These are phyloP conservation scores for Aquanectria penicillioides DNA, from an alignment of 2,329 filamentous ascomycete species.

Conservation along the genomic window DNA sequence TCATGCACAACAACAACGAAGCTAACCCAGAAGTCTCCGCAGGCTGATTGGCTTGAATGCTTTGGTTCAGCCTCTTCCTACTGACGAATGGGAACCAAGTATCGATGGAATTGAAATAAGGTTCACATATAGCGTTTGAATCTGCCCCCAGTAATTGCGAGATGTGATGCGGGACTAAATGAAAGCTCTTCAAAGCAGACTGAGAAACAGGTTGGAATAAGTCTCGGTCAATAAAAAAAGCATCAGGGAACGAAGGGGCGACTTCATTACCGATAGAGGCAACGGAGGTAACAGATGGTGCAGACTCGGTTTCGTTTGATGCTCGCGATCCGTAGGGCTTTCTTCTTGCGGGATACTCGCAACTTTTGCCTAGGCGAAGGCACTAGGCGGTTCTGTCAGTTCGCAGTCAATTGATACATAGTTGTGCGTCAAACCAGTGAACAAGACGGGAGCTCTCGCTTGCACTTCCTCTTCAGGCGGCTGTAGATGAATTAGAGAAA, in stretches of 20 bases:
- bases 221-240: background rate
- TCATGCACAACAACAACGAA: background rate
- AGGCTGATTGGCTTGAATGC: background rate
- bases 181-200: background rate
- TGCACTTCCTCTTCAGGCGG: slow-evolving; percentile 7
- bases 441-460: background rate
- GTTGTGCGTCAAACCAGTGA: background rate
- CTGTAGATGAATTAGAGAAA: background rate
- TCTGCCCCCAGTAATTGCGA: background rate
- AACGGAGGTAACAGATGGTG: background rate
- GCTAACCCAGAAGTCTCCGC: background rate
- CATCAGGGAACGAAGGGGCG: background rate
- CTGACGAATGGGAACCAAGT: slow-evolving; percentile 8
- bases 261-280: background rate
- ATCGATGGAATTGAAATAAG: background rate
- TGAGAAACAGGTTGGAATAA: background rate
- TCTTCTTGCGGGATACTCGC: background rate
- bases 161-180: background rate
- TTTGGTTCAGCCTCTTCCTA: background rate
- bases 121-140: background rate
- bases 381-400: too few relatives aligned
- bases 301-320: background rate
- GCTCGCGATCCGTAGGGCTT: slow-evolving; percentile 1
- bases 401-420: too few relatives aligned
- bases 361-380: slow-evolving; percentile 1